Evolutionary conservation across 2,329 filamentous ascomycete genomes (phyloP), one percentile per base, ranked within the genome.

Genomic region (Sordariomycetes sp.): DNA sequence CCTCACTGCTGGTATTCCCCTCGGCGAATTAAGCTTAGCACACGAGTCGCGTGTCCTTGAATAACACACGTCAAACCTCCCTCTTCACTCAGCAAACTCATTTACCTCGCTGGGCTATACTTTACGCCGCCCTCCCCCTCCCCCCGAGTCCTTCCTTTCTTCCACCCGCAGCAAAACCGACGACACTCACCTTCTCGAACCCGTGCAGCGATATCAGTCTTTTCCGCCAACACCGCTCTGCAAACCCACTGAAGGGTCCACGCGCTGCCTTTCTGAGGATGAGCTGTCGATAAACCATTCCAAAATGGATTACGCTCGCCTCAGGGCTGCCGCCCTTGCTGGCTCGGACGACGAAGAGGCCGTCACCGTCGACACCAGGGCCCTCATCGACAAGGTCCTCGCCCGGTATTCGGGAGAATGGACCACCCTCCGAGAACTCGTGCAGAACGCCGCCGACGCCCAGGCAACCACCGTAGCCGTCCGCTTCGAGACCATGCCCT

Each of bases 361-460:
- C 50, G 94, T 99, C 59, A 99, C 94, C 0, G 94, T 99, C 67
- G 96, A 99, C 69, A 99, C 94, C 54, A 82, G 95, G 67, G 94
- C 94, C 51, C 74, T 99, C 65, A 99, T 99, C 69, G 95, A 97
- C 75, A 99, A 99, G 73, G 93, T 99, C 12, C 81, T 99, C 55
- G 94, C 94, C 11, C 82, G 94, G 68, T 99, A 99, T 70, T 96
- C 92, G 2, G 93, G 94, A 65, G 95, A 99, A 76, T 97, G 93
- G 87, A 91, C 84, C 6, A 88, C 82, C 10, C 75, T 99, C 20
- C 85, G 94, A 77, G 94, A 99, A 71, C 85, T 99, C 61, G 91
- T 99, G 52, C 94, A 99, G 69, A 99, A 99, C 70, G 94, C 94
- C n/a, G 93, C 94, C 62, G 94, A 99, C 75, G 94, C 94, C 24